phyloP scores from a whole-genome alignment of 1,284 basidiomycete genomes.

The Clitocybe nebularis region DNA sequence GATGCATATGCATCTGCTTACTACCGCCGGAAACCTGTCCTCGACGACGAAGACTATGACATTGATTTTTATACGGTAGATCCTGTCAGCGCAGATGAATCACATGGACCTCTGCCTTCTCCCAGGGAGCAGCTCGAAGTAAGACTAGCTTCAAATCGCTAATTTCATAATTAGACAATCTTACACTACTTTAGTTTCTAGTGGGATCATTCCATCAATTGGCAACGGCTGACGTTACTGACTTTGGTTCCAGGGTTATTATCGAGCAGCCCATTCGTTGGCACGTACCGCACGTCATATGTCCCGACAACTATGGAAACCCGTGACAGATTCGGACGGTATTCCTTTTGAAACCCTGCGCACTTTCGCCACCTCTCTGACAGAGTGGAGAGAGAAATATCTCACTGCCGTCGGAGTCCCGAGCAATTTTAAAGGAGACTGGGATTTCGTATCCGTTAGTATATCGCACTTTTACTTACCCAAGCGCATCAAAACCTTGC shows the following conservation, averaged over 20 bases:
- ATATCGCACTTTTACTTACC: slow-evolving; percentile 1
- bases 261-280: slow-evolving; percentile 75
- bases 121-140: slow-evolving; percentile 77
- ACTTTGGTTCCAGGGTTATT: slow-evolving; percentile 57
- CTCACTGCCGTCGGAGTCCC: slow-evolving; percentile 82
- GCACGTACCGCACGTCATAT: slow-evolving; percentile 77
- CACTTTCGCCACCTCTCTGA: slow-evolving; percentile 56
- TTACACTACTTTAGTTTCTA: not conserved
- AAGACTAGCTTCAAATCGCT: slow-evolving; percentile 10
- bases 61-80: slow-evolving; percentile 79
- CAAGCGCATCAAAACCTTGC: slow-evolving; percentile 9
- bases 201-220: no score
- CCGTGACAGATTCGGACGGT: slow-evolving; percentile 69
- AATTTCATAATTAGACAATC: not conserved
- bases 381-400: slow-evolving; percentile 74
- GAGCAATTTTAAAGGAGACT: slow-evolving; percentile 74
- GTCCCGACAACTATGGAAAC: slow-evolving; percentile 75
- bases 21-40: slow-evolving; percentile 43
- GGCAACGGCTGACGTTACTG: slow-evolving; percentile 6
- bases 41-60: slow-evolving; percentile 55
- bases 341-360: slow-evolving; percentile 64
- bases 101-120: slow-evolving; percentile 48
- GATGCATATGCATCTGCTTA: slow-evolving; percentile 46
- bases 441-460: slow-evolving; percentile 87
- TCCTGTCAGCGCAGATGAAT: slow-evolving; percentile 50